Evolutionary conservation across 1,284 basidiomycete species (phyloP).

Genomic region (Papiliotrema flavescens): DNA sequence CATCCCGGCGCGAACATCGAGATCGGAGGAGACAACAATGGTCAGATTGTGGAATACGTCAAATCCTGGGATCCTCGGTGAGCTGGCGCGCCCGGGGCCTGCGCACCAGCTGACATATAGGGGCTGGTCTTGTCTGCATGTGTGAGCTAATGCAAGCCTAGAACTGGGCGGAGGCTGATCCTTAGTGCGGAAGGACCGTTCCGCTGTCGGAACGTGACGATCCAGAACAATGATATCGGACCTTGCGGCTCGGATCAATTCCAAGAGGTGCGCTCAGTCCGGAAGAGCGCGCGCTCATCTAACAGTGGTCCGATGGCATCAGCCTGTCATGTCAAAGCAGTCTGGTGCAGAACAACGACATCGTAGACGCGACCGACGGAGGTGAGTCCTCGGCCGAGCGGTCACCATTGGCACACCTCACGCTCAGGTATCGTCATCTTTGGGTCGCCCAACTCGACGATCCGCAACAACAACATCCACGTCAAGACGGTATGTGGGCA

Average conservation of each 20-base stretch:
- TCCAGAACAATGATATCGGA: conserved; percentile 75
- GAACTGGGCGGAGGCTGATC: not conserved
- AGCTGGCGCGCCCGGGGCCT: not conserved
- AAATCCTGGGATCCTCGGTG: conserved; percentile 38
- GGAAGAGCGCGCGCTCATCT: not conserved
- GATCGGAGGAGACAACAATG: conserved; percentile 44
- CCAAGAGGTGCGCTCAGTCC: conserved; percentile 25
- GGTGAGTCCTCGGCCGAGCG: not conserved
- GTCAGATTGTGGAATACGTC: conserved; percentile 42
- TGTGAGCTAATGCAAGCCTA: conserved; percentile 17
- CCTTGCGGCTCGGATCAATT: conserved; percentile 42
- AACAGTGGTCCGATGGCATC: conserved; percentile 75
- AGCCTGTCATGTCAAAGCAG: conserved; percentile 68
- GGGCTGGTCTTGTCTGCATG: conserved; percentile 42
- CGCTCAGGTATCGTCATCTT: conserved; percentile 66
- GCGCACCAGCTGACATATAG: conserved; percentile 6
- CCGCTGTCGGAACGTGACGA: conserved; percentile 59
- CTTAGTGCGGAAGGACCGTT: conserved; percentile 58
- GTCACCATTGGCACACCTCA: not conserved
- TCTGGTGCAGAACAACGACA: conserved; percentile 65
- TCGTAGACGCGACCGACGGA: conserved; percentile 65
- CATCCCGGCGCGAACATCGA: conserved; percentile 44
- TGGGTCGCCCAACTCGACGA: conserved; percentile 68
- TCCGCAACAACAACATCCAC: conserved; percentile 73
- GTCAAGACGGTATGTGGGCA: conserved; percentile 53